Percentiles rank a stretch among this genome's conserved stretches.
phyloP scores from a whole-genome alignment of 805 yeast genomes.

The Metschnikowia gruessii region DNA sequence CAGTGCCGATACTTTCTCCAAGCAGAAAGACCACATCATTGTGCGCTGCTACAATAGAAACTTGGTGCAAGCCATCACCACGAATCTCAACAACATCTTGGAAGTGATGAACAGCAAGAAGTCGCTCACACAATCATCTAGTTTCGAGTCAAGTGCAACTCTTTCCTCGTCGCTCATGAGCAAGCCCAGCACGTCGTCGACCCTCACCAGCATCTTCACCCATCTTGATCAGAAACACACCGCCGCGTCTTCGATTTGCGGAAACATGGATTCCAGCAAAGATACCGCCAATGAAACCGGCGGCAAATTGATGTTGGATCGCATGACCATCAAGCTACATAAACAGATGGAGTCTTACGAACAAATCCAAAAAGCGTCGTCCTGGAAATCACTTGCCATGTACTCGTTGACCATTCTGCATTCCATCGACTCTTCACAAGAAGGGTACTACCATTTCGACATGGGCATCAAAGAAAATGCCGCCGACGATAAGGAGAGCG shows the following conservation, averaged over 20 bases:
- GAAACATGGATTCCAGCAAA: not conserved
- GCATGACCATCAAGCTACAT: constrained; percentile 39
- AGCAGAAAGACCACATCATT: constrained; percentile 29
- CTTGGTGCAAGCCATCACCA: constrained; percentile 24
- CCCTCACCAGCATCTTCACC: constrained; percentile 20
- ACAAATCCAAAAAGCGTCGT: constrained; percentile 33
- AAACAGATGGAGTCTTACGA: constrained; percentile 31
- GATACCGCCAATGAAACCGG: not conserved
- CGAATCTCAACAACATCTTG: constrained; percentile 28
- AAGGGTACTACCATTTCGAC: constrained; percentile 29
- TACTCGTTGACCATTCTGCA: constrained; percentile 30
- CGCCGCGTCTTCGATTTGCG: constrained; percentile 3
- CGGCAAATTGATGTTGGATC: constrained; percentile 23
- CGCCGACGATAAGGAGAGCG: constrained; percentile 12
- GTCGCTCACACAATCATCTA: constrained; percentile 10
- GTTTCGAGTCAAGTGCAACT: constrained; percentile 26
- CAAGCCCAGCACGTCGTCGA: constrained; percentile 22
- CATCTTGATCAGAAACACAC: constrained; percentile 18
- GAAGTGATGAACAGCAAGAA: constrained; percentile 22
- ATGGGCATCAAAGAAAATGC: constrained; percentile 20
- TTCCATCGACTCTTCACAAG: constrained; percentile 23
- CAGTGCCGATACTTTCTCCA: constrained; percentile 31
- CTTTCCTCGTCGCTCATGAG: constrained; percentile 41
- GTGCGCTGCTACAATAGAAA: constrained; percentile 33
- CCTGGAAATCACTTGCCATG: constrained; percentile 45